Evolutionary conservation across 1,284 basidiomycete species (phyloP), one percentile per base, ranked within the genome.

Genomic region (Rugiboletus extremiorientalis): DNA sequence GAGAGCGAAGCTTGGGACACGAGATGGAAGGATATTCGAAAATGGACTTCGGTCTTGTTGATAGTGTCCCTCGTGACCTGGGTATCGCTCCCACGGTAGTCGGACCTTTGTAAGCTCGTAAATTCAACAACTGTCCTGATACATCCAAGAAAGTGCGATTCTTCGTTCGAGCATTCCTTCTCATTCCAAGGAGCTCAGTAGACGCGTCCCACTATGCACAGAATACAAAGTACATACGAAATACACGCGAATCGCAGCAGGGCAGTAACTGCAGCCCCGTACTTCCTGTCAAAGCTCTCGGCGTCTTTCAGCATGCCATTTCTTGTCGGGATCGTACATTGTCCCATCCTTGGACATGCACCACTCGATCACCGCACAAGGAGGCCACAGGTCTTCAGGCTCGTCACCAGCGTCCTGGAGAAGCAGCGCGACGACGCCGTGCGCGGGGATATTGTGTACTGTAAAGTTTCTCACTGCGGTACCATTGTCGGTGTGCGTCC

Each of bases 341-440:
- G 57, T 73, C 22, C 74, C 72, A 23, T 74, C 63, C 47, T 72
- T 33, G 14, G 61, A 52, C 49, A 72, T 74, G 60, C 74, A 84
- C 77, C 77, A 79, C 52, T 80, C 78, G 18, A 68, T 60, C 48
- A 74, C n/a, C n/a, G 76, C 74, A 65, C 82, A 84, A 25, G 75
- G 75, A 9, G 83, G 82, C 65, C 75, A 66, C 4, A 73, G 69
- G 4, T 79, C 84, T 30, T 65, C 76, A 10, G 87, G 88, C 65
- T 89, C 88, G 56, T 88, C 75, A 1, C 85, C 87, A 6, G 79
- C 83, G 63, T 89, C 88, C 56, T 77, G 79, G 47, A 89, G 71
- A 40, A 89, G 72, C 22, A 89, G 65, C 20, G 86, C 86, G 31
- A 85, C 81, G n/a, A 88, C 86, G 6, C 88, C 88, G 62, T 89